Conservation (phyloP, 768 basidiomycete genomes). For the Boletus rufocinnamomeus region DNA sequence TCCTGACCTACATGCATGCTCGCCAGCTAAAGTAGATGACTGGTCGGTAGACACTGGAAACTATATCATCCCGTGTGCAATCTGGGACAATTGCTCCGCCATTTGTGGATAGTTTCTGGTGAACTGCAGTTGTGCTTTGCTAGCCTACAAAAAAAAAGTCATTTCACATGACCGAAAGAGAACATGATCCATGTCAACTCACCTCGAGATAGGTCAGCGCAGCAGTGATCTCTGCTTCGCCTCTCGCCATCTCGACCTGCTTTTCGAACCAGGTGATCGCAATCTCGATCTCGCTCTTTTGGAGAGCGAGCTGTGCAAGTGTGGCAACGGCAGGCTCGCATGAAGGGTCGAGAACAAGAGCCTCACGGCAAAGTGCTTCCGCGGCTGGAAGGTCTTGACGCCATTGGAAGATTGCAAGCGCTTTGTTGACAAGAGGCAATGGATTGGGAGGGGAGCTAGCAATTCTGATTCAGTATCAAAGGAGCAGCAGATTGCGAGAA, state of each 20-base stretch:
- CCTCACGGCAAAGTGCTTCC: slow-evolving; percentile 85
- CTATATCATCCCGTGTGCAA: slow-evolving; percentile 44
- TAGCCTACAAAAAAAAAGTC: slow-evolving; percentile 58
- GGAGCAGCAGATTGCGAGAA: background rate
- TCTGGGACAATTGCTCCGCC: slow-evolving; percentile 64
- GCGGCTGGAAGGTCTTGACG: slow-evolving; percentile 85
- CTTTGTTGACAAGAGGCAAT: slow-evolving; percentile 94
- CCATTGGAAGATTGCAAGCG: slow-evolving; percentile 95
- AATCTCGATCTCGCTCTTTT: slow-evolving; percentile 84
- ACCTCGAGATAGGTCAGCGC: slow-evolving; percentile 81
- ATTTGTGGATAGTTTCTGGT: slow-evolving; percentile 80
- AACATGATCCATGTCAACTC: slow-evolving; percentile 29
- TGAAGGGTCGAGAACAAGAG: slow-evolving; percentile 83
- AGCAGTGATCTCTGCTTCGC: slow-evolving; percentile 82
- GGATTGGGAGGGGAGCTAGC: slow-evolving; percentile 69
- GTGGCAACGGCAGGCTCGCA: slow-evolving; percentile 98
- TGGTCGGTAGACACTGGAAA: background rate
- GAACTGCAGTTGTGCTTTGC: slow-evolving; percentile 81
- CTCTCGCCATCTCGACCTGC: slow-evolving; percentile 84
- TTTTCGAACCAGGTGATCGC: slow-evolving; percentile 86
- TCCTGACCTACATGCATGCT: slow-evolving; percentile 16
- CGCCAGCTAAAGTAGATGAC: slow-evolving; percentile 3
- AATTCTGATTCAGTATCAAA: background rate
- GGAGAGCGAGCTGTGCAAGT: slow-evolving; percentile 88
- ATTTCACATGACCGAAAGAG: background rate